Conservation (phyloP, 2,329 filamentous ascomycete species). For the Dendrostoma leiphaemia region DNA sequence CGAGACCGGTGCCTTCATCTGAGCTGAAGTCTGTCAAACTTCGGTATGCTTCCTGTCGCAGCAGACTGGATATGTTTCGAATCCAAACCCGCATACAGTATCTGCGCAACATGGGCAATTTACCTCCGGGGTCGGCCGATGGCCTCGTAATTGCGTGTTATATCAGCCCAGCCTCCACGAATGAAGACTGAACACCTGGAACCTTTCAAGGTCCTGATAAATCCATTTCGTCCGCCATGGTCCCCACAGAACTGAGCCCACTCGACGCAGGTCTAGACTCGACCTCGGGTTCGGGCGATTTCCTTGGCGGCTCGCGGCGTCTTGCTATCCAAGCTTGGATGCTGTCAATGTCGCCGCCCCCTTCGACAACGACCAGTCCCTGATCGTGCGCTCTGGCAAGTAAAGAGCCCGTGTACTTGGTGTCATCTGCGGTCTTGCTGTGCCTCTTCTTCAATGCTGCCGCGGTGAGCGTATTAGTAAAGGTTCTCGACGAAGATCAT, state of each 20-base stretch:
- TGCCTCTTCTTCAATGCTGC: conserved; percentile 83
- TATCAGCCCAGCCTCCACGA: neutral
- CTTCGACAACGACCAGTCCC: conserved; percentile 73
- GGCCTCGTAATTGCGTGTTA: neutral
- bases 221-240: conserved; percentile 47
- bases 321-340: conserved; percentile 63
- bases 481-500: neutral
- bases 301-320: conserved; percentile 27
- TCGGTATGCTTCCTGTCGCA: too few relatives aligned
- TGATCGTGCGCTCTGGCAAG: conserved; percentile 73
- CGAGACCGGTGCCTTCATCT: too few relatives aligned
- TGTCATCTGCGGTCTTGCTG: conserved; percentile 83
- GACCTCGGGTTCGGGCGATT: conserved; percentile 23
- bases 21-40: too few relatives aligned
- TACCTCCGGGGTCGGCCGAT: neutral
- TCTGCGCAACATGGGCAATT: neutral
- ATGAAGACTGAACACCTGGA: neutral
- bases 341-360: conserved; percentile 61
- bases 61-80: too few relatives aligned
- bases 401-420: conserved; percentile 80
- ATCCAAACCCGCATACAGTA: too few relatives aligned
- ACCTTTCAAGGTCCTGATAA: conserved; percentile 30
- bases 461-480: conserved; percentile 28
- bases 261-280: conserved; percentile 51
- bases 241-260: conserved; percentile 54